A percentile compares a stretch with the other conserved stretches of the same genome.
These are phyloP conservation scores for Solanum ahanhuiri DNA, from an alignment of 257 asterid species.

Conservation along the genomic window DNA sequence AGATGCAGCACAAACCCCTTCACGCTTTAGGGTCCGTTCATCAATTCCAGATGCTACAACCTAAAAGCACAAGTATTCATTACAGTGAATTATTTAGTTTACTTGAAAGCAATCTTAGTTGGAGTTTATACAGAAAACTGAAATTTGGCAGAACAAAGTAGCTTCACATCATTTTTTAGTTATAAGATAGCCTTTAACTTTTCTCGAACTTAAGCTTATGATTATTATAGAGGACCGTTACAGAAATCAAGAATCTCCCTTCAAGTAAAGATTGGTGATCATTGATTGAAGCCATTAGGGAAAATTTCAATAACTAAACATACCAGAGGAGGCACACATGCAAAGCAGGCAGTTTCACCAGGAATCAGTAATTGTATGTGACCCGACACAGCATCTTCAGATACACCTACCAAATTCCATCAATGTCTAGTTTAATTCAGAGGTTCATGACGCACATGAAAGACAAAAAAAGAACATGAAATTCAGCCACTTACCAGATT, in stretches of 20 bases:
- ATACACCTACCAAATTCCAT: constrained; percentile 99
- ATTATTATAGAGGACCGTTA: not conserved
- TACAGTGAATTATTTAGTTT: not conserved
- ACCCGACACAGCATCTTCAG: constrained; percentile 98
- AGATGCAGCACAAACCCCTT: constrained; percentile 99
- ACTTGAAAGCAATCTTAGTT: not conserved
- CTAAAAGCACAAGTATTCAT: constrained; percentile 23
- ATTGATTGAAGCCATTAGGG: not conserved
- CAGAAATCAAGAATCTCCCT: not conserved
- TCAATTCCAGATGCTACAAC: constrained; percentile 98
- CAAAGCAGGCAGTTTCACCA: constrained; percentile 98
- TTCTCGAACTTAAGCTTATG: not conserved
- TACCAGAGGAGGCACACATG: constrained; percentile 99
- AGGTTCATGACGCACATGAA: not conserved
- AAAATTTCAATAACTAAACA: constrained; percentile 2
- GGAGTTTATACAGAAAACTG: not conserved
- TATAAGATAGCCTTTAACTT: not conserved
- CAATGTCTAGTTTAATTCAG: constrained; percentile 72
- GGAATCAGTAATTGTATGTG: constrained; percentile 92
- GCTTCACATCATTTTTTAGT: not conserved
- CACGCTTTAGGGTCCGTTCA: constrained; percentile 93
- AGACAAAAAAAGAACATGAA: not conserved
- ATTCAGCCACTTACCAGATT: constrained; percentile 52
- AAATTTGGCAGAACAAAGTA: not conserved
- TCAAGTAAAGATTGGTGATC: not conserved